Conservation (phyloP, 2,329 filamentous ascomycete species). For the Pyricularia pennisetigena region DNA sequence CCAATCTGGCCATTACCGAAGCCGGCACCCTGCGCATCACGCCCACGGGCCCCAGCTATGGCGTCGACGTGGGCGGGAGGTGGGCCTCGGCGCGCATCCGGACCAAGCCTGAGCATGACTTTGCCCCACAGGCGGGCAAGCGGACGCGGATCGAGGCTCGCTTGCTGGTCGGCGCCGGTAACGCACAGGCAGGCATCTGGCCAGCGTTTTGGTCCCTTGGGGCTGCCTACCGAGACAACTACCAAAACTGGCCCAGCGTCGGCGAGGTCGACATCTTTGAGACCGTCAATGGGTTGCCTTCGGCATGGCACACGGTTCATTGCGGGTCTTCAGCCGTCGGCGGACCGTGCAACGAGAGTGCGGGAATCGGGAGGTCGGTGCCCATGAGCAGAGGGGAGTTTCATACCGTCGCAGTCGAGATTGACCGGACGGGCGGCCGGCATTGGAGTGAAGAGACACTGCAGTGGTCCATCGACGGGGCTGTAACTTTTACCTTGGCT, state of each 20-base stretch:
- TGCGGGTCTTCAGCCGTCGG: slow-evolving; percentile 28
- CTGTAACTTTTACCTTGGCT: slow-evolving; percentile 29
- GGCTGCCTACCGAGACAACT: slow-evolving; percentile 23
- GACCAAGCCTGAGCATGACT: slow-evolving; percentile 22
- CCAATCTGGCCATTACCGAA: slow-evolving; percentile 29
- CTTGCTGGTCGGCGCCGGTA: slow-evolving; percentile 24
- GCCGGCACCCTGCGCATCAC: slow-evolving; percentile 25
- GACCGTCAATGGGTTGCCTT: slow-evolving; percentile 25
- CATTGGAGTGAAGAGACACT: slow-evolving; percentile 31
- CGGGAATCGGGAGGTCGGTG: slow-evolving; percentile 19
- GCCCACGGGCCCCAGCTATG: slow-evolving; percentile 7
- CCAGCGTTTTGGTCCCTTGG: slow-evolving; percentile 37
- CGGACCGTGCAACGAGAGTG: slow-evolving; percentile 30
- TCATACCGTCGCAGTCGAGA: slow-evolving; percentile 38
- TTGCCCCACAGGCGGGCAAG: slow-evolving; percentile 20
- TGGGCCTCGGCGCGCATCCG: slow-evolving; percentile 37
- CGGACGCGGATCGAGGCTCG: slow-evolving; percentile 26
- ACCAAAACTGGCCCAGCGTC: slow-evolving; percentile 28
- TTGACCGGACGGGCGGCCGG: slow-evolving; percentile 29
- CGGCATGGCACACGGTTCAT: slow-evolving; percentile 27
- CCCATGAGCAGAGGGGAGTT: slow-evolving; percentile 19
- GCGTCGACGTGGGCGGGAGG: slow-evolving; percentile 14
- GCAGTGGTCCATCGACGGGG: slow-evolving; percentile 38
- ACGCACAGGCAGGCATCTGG: slow-evolving; percentile 30
- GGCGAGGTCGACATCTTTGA: slow-evolving; percentile 37